These are phyloP conservation scores for Saturnispora zaruensis DNA, from an alignment of 805 yeast genomes.

Conservation along the genomic window DNA sequence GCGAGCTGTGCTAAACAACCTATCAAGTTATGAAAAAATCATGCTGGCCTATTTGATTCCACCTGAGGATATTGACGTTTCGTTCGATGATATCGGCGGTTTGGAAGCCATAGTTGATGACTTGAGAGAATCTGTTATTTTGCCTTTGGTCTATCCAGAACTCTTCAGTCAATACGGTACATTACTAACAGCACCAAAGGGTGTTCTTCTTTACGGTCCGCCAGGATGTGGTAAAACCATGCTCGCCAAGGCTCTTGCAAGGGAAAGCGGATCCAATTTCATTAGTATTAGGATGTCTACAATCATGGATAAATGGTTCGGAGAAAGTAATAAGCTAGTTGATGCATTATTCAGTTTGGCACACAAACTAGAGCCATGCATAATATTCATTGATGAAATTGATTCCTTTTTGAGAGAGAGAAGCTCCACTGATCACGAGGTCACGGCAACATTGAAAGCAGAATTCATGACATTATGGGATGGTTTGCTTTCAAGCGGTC, in stretches of 20 bases:
- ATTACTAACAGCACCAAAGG: slow-evolving; percentile 84
- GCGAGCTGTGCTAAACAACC: slow-evolving; percentile 40
- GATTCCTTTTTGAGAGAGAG: slow-evolving; percentile 90
- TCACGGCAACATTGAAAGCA: slow-evolving; percentile 89
- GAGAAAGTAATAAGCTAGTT: slow-evolving; percentile 88
- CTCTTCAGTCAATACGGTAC: slow-evolving; percentile 59
- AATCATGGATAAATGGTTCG: slow-evolving; percentile 96
- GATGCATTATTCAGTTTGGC: slow-evolving; percentile 91
- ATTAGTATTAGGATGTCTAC: slow-evolving; percentile 88
- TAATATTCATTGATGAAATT: slow-evolving; percentile 90
- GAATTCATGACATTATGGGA: slow-evolving; percentile 99
- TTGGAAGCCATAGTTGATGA: slow-evolving; percentile 75
- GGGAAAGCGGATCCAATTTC: slow-evolving; percentile 86
- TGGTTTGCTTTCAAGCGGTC: slow-evolving; percentile 68
- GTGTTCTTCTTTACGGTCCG: slow-evolving; percentile 87
- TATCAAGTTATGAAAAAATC: slow-evolving; percentile 59
- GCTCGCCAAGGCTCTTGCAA: slow-evolving; percentile 92
- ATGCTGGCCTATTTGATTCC: slow-evolving; percentile 71
- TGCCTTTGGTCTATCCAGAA: slow-evolving; percentile 77
- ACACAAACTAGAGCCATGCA: slow-evolving; percentile 84
- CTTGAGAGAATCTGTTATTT: slow-evolving; percentile 76
- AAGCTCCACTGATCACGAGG: slow-evolving; percentile 80
- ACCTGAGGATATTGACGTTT: slow-evolving; percentile 72
- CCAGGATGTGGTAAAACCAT: slow-evolving; percentile 98
- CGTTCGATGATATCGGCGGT: slow-evolving; percentile 85